phyloP scores from a whole-genome alignment of 139 green algal species.

The Ettlia oleoabundans region DNA sequence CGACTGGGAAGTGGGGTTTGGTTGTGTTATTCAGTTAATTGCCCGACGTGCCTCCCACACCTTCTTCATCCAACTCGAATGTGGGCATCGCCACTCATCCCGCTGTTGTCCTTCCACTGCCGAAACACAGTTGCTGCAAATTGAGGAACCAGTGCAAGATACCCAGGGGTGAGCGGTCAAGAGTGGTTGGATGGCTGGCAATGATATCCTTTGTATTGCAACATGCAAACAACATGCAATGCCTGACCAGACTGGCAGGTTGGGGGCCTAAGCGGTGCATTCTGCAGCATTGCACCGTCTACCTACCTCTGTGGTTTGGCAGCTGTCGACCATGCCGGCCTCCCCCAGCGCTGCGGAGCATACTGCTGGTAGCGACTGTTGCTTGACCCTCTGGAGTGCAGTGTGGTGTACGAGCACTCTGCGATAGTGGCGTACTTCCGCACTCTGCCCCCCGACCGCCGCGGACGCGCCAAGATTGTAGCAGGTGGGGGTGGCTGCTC shows the following conservation, averaged over 20 bases:
- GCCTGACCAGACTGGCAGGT: too few relatives aligned
- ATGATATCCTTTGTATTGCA: not conserved
- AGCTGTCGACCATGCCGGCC: not conserved
- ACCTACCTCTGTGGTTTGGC: too few relatives aligned
- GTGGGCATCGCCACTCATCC: too few relatives aligned
- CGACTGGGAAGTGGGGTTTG: too few relatives aligned
- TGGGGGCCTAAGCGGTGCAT: too few relatives aligned
- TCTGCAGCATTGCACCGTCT: too few relatives aligned
- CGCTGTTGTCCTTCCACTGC: not conserved
- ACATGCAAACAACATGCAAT: too few relatives aligned
- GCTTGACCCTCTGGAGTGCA: not conserved
- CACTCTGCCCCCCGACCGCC: not conserved
- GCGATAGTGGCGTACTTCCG: not conserved
- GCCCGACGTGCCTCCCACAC: too few relatives aligned
- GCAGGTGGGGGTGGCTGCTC: not conserved
- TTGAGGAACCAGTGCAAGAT: constrained; percentile 9
- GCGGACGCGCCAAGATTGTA: constrained; percentile 12
- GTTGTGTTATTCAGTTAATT: too few relatives aligned
- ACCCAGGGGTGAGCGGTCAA: not conserved
- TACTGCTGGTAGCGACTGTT: not conserved
- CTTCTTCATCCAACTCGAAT: too few relatives aligned
- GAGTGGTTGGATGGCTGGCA: not conserved
- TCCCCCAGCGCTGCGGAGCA: not conserved
- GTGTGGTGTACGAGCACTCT: constrained; percentile 17
- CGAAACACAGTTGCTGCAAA: not conserved